Evolutionary conservation across 1,284 basidiomycete species (phyloP), one percentile per base, ranked within the genome.

Genomic region (Marasmius fiardii): DNA sequence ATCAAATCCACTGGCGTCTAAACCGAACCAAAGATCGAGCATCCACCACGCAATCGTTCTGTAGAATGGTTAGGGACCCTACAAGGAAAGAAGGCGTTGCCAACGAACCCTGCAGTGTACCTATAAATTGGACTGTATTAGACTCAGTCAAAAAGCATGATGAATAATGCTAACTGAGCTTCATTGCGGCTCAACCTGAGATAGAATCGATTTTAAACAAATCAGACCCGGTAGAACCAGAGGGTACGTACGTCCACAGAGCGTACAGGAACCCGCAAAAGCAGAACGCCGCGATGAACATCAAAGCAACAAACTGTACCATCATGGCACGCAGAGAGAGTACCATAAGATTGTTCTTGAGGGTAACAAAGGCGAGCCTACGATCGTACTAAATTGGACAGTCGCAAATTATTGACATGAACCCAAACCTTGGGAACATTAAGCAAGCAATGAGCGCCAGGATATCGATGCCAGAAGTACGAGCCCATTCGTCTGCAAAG

Each of bases 221-320:
- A 37, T 20, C 33, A 47, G 14, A 54, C 21, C 31, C 43, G 35
- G 51, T 20, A 35, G 45, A n/a, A 31, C 28, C 10, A 10, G 5
- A 31, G 7, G 23, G 6, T 16, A 81, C 90, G 69, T 65, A 92
- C 79, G 92, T 95, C 85, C 87, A 95, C 18, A 97, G 77, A 0
- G 93, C 92, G 71, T 96, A 97, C 33, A 94, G 69, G 68, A 98
- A 98, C 3, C 94, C 93, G 39, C 81, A 83, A 64, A 93, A 93
- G 67, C 93, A 95, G 68, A 95, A 95, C 1, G 83, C 84, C 2
- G 94, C 95, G 23, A 97, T 91, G 37, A 87, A 67, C 90, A 97
- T 95, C 43, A 96, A 75, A 23, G 82, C 72, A 18, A 81, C 70
- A 64, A 94, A 93, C 65, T 92, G 87, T 57, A 84, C 73, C 54